Conservation (phyloP, 208 protist species). For the Phytomonas sp. region DNA sequence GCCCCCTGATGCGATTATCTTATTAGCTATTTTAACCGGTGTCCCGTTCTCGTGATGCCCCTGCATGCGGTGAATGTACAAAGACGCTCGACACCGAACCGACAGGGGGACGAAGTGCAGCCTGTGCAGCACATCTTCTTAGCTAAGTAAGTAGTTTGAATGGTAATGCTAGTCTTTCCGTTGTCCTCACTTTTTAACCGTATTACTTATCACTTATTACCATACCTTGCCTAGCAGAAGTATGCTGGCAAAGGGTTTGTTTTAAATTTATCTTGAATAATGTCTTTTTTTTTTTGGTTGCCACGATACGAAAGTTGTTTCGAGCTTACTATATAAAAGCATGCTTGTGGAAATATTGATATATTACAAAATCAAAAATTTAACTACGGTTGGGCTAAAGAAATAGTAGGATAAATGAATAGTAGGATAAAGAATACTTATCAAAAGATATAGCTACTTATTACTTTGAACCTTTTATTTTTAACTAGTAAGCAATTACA, state of each 20-base stretch:
- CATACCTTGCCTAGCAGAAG: neutral
- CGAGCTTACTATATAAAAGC: neutral
- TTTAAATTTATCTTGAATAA: too few relatives aligned
- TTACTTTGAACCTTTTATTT: conserved; percentile 1
- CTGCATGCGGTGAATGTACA: neutral
- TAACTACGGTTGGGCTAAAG: neutral
- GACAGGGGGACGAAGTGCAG: neutral
- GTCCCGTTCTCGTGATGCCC: neutral
- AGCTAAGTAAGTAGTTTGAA: neutral
- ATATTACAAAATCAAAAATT: neutral
- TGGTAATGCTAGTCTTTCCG: neutral
- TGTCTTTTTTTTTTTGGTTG: neutral
- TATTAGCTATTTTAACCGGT: conserved; percentile 2
- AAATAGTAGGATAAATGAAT: conserved; percentile 2
- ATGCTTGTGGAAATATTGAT: neutral
- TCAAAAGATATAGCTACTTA: neutral
- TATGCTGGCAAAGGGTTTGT: neutral
- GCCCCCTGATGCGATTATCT: neutral
- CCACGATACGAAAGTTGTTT: neutral
- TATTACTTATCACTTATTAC: neutral
- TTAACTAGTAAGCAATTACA: neutral
- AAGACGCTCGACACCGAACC: neutral
- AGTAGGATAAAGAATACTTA: conserved; percentile 5
- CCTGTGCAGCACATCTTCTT: neutral
- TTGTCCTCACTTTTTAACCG: neutral